phyloP scores from a whole-genome alignment of 2,329 filamentous ascomycete species.

The Lachnellula suecica region DNA sequence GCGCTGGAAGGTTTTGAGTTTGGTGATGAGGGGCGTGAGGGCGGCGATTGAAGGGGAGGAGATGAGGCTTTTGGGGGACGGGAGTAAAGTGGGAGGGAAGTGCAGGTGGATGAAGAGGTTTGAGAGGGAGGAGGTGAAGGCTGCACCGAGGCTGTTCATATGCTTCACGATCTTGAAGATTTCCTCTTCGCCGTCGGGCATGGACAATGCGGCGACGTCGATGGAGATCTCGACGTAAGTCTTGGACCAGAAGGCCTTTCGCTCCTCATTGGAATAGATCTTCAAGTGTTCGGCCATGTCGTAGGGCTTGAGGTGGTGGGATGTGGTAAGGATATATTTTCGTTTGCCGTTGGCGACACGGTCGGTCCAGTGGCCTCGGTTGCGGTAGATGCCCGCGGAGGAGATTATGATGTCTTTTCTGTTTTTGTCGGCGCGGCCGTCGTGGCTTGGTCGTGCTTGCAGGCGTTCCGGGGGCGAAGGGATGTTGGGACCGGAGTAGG shows the following conservation, averaged over 20 bases:
- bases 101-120: not conserved
- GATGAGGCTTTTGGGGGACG: not conserved
- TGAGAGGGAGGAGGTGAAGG: not conserved
- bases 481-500: no score
- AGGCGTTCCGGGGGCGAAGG: no score
- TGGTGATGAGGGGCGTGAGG: not conserved
- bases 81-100: not conserved
- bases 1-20: not conserved
- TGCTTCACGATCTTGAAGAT: not conserved
- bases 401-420: conserved; percentile 21
- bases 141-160: not conserved
- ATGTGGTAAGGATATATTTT: conserved; percentile 7
- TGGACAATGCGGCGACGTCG: not conserved
- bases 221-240: not conserved
- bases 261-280: no score
- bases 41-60: no score
- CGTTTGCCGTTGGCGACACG: conserved; percentile 1
- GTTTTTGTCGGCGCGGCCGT: conserved; percentile 12
- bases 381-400: conserved; percentile 11
- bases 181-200: not conserved
- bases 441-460: no score
- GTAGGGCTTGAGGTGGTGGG: no score
- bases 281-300: no score
- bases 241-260: not conserved
- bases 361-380: conserved; percentile 11